Evolutionary conservation across 345 rosid genomes (phyloP).

Genomic region (Gossypium herbaceum): DNA sequence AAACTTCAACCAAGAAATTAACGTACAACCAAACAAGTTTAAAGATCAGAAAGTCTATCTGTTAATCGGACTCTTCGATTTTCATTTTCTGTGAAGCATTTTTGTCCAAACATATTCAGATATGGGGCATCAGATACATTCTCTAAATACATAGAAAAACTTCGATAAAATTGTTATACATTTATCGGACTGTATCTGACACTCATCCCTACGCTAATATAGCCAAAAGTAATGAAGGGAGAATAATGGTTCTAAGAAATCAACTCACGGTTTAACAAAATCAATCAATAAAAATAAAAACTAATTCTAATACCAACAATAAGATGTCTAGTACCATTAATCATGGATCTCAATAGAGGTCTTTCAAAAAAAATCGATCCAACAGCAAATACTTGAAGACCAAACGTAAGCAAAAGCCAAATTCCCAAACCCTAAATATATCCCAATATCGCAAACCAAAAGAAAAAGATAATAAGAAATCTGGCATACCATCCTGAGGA

Average conservation of each 20-base stretch:
- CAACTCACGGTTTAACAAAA: neutral
- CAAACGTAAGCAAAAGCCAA: neutral
- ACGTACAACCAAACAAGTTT: neutral
- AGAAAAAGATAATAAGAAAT: neutral
- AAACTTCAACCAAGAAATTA: neutral
- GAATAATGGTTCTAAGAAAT: neutral
- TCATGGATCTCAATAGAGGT: neutral
- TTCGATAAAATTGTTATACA: too few relatives aligned
- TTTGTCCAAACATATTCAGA: neutral
- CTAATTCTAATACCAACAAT: too few relatives aligned
- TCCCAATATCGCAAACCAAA: neutral
- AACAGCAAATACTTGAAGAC: neutral
- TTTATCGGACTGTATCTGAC: neutral
- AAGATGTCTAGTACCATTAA: neutral
- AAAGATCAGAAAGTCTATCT: neutral
- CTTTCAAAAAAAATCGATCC: neutral
- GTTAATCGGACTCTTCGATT: neutral
- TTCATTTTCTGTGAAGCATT: neutral
- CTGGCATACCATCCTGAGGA: slow-evolving; percentile 48
- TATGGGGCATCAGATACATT: neutral
- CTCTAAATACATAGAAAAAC: too few relatives aligned
- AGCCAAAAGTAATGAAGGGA: neutral
- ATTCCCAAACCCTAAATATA: neutral
- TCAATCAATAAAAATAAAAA: neutral
- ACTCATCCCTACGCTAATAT: neutral